phyloP scores from a whole-genome alignment of 2,329 filamentous ascomycete species.

The Geoglossum cookeanum region DNA sequence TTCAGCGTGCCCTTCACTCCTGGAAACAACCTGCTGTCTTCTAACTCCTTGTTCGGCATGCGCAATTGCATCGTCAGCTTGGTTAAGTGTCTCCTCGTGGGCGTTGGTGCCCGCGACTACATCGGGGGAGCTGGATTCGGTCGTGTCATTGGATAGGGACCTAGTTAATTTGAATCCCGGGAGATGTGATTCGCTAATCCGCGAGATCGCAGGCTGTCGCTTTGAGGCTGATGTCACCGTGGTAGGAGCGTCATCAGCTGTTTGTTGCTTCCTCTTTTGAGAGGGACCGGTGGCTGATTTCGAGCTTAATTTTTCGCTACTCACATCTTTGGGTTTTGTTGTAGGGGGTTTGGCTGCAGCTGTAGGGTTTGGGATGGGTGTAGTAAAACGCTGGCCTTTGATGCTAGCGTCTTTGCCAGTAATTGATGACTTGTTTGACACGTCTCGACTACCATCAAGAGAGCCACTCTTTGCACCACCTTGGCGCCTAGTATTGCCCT shows the following conservation, averaged over 20 bases:
- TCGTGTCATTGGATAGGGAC: background rate
- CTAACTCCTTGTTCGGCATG: background rate
- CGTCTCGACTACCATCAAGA: background rate
- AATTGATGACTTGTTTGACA: background rate
- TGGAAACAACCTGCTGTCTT: background rate
- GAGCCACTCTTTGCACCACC: background rate
- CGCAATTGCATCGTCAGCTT: background rate
- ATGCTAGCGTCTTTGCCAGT: background rate
- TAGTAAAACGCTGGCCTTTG: background rate
- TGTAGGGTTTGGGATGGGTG: background rate
- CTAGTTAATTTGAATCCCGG: slow-evolving; percentile 15
- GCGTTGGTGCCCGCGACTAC: background rate
- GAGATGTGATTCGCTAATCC: slow-evolving; percentile 26
- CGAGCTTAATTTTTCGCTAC: background rate
- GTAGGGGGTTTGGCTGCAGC: background rate
- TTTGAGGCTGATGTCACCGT: slow-evolving; percentile 2
- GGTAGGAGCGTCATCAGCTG: slow-evolving; percentile 10
- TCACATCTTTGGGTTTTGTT: background rate
- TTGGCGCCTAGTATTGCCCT: background rate
- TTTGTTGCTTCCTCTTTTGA: slow-evolving; percentile 16
- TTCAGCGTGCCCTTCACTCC: background rate
- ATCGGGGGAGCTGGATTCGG: background rate
- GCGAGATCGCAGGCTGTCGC: slow-evolving; percentile 11
- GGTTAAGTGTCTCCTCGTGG: background rate
- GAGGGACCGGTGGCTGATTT: slow-evolving; percentile 13